Evolutionary conservation across 2,329 filamentous ascomycete genomes (phyloP).

Genomic region (Aspergillus phoenicis): DNA sequence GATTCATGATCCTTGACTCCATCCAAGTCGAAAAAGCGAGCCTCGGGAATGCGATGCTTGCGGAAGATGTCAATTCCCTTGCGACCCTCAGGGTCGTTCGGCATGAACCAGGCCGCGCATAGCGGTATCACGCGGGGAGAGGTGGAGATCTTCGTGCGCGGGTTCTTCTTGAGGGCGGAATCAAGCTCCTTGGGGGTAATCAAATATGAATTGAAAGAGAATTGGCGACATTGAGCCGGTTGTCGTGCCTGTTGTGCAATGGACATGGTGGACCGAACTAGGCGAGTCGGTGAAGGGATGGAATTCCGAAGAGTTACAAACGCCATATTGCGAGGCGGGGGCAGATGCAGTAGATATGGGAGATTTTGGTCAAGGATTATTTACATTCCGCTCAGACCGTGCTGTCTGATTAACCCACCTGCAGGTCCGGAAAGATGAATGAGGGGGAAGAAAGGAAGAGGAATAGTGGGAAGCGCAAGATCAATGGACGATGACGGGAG

Average conservation of each 20-base stretch:
- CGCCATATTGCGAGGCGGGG: constrained; percentile 34
- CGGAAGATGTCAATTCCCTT: constrained; percentile 80
- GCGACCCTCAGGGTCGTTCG: constrained; percentile 75
- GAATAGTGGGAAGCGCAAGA: constrained; percentile 3
- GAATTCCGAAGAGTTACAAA: constrained; percentile 37
- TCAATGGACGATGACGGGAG: background rate
- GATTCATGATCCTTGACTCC: constrained; percentile 83
- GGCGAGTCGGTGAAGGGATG: constrained; percentile 25
- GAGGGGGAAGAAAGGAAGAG: background rate
- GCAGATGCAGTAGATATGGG: constrained; percentile 6
- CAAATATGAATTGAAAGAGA: constrained; percentile 75
- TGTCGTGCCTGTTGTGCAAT: constrained; percentile 30
- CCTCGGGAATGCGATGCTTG: constrained; percentile 79
- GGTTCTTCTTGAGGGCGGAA: constrained; percentile 79
- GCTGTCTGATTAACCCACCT: constrained; percentile 12
- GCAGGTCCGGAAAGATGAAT: background rate
- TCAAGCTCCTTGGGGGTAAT: constrained; percentile 82
- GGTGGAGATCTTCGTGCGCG: constrained; percentile 75
- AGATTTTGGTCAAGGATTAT: constrained; percentile 18
- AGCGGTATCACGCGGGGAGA: constrained; percentile 83
- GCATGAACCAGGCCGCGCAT: constrained; percentile 94
- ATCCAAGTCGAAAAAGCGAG: constrained; percentile 96
- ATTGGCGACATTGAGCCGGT: constrained; percentile 30
- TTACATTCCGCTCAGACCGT: constrained; percentile 31
- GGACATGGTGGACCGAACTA: constrained; percentile 33